phyloP scores from a whole-genome alignment of 805 yeast genomes.

The Wickerhamomyces bovis region DNA sequence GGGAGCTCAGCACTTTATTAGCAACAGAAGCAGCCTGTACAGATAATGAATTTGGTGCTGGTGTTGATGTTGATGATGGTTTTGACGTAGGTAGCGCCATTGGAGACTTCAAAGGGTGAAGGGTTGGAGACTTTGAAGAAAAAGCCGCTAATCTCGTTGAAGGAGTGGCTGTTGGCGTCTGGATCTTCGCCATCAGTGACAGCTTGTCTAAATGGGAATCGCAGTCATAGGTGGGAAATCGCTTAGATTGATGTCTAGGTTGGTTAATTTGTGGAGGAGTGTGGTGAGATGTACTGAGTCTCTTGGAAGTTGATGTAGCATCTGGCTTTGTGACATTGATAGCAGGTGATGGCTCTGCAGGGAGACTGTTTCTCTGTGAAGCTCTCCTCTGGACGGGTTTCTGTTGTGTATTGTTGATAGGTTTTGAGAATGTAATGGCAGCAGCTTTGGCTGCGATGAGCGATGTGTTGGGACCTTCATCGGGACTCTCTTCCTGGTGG shows the following conservation, averaged over 20 bases:
- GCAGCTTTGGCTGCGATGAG: slow-evolving; percentile 23
- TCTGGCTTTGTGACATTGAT: background rate
- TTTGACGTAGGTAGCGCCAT: background rate
- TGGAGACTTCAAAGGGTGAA: background rate
- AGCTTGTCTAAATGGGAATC: background rate
- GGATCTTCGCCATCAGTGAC: background rate
- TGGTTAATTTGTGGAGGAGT: slow-evolving; percentile 1
- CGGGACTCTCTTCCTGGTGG: background rate
- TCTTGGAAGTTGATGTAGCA: background rate
- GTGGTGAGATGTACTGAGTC: slow-evolving; percentile 2
- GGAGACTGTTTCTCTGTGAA: background rate
- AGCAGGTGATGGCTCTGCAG: background rate
- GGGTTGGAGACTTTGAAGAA: background rate
- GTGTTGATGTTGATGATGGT: background rate
- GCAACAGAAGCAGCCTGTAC: slow-evolving; percentile 6
- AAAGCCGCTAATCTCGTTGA: background rate
- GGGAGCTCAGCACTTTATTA: background rate
- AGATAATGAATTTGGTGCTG: background rate
- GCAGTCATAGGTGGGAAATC: background rate
- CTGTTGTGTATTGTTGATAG: slow-evolving; percentile 19
- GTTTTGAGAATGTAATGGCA: slow-evolving; percentile 4
- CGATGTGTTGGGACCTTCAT: slow-evolving; percentile 8
- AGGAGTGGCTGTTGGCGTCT: background rate
- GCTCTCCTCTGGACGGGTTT: slow-evolving; percentile 3
- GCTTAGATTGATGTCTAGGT: slow-evolving; percentile 4